phyloP scores from a whole-genome alignment of 2,329 filamentous ascomycete genomes.

The Dothideomycetes sp. region DNA sequence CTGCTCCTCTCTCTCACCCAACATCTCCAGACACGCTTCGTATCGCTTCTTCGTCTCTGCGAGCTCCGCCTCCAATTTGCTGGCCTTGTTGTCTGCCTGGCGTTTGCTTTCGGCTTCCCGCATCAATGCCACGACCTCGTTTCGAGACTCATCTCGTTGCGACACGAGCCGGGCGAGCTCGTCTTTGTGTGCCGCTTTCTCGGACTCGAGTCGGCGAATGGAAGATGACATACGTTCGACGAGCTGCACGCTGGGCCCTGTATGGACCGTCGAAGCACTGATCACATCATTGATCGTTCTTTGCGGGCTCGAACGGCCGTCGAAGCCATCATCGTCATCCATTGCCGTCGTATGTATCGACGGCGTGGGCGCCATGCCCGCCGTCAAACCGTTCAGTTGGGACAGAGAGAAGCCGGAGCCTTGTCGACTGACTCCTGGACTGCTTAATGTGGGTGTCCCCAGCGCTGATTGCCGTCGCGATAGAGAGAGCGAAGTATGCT shows the following conservation, averaged over 20 bases:
- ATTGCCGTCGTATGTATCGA: constrained; percentile 38
- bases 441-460: no score
- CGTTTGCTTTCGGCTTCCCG: constrained; percentile 67
- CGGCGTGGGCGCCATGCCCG: constrained; percentile 29
- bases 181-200: constrained; percentile 81
- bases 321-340: constrained; percentile 45
- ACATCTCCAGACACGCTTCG: constrained; percentile 82
- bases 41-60: constrained; percentile 64
- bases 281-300: constrained; percentile 51
- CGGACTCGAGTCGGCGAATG: constrained; percentile 79
- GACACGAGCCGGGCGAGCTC: constrained; percentile 67
- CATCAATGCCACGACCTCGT: constrained; percentile 85
- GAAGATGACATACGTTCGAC: constrained; percentile 94
- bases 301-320: constrained; percentile 49
- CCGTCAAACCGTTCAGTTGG: constrained; percentile 21
- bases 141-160: constrained; percentile 87
- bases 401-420: constrained; percentile 32
- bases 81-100: constrained; percentile 47
- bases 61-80: constrained; percentile 57
- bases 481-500: constrained; percentile 9
- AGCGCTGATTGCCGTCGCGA: constrained; percentile 20
- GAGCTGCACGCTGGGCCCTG: constrained; percentile 85
- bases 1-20: constrained; percentile 93
- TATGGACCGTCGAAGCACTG: constrained; percentile 63
- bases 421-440: constrained; percentile 29